Evolutionary conservation across 306 rosid genomes (phyloP).

Genomic region (Acacia acuminata): DNA sequence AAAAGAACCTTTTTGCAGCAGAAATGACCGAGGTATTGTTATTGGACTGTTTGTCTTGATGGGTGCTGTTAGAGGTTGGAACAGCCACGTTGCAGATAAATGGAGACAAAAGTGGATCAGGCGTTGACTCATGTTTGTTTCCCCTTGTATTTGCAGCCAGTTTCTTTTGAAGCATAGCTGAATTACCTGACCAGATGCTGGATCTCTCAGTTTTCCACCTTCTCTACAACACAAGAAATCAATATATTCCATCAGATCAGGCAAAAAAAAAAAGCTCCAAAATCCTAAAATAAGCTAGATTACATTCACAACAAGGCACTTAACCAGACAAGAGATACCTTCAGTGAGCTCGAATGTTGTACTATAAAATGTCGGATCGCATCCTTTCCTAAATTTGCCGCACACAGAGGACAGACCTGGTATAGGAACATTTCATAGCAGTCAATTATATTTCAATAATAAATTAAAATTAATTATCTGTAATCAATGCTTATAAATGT

Average conservation of each 20-base stretch:
- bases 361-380: conserved; percentile 46
- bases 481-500: neutral
- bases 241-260: conserved; percentile 5
- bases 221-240: conserved; percentile 41
- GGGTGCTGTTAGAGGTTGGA: conserved; percentile 31
- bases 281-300: neutral
- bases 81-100: conserved; percentile 46
- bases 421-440: conserved; percentile 29
- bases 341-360: conserved; percentile 56
- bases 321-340: conserved; percentile 52
- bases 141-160: conserved; percentile 36
- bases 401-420: conserved; percentile 93
- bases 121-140: conserved; percentile 44
- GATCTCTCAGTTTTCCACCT: conserved; percentile 49
- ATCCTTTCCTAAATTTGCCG: conserved; percentile 65
- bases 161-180: conserved; percentile 42
- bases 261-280: conserved; percentile 10
- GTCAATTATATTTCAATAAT: conserved; percentile 30
- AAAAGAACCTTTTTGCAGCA: conserved; percentile 48
- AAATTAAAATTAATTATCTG: conserved; percentile 1
- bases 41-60: conserved; percentile 31
- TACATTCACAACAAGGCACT: conserved; percentile 6
- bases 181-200: conserved; percentile 31
- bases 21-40: conserved; percentile 29
- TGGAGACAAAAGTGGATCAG: conserved; percentile 61